Conservation (phyloP, 768 basidiomycete species). For the Cantharellus cinnabarinus region DNA sequence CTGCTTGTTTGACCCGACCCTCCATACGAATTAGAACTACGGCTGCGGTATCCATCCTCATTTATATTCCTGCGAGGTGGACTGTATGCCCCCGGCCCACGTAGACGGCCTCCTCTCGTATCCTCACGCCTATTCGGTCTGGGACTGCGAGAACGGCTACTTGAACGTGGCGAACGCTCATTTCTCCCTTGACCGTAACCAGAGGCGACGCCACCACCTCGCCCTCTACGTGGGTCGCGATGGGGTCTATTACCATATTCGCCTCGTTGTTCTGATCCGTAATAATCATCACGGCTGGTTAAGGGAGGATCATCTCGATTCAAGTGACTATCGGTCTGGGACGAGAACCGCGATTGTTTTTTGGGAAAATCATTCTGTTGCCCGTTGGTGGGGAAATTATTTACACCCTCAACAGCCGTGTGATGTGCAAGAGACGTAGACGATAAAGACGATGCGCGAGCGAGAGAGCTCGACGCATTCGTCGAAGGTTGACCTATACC, state of each 20-base stretch:
- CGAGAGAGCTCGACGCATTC: slow-evolving; percentile 16
- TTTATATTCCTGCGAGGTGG: slow-evolving; percentile 26
- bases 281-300: neutral
- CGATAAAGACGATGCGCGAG: slow-evolving; percentile 2
- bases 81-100: slow-evolving; percentile 36
- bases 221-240: slow-evolving; percentile 27
- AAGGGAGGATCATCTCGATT: neutral
- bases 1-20: too few species aligned
- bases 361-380: too few species aligned
- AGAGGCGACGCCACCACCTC: slow-evolving; percentile 24
- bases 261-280: neutral
- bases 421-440: slow-evolving; percentile 13
- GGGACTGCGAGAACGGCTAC: slow-evolving; percentile 60
- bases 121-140: slow-evolving; percentile 26
- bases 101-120: slow-evolving; percentile 17
- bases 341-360: too few species aligned
- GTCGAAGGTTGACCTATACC: slow-evolving; percentile 10
- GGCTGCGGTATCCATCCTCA: neutral
- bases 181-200: slow-evolving; percentile 29
- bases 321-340: too few species aligned
- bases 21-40: too few species aligned
- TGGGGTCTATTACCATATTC: neutral
- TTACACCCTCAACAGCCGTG: too few species aligned
- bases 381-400: too few species aligned
- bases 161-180: slow-evolving; percentile 22